Evolutionary conservation across 2,329 filamentous ascomycete species (phyloP), one percentile per base, ranked within the genome.

Genomic region (Leptographium procerum): DNA sequence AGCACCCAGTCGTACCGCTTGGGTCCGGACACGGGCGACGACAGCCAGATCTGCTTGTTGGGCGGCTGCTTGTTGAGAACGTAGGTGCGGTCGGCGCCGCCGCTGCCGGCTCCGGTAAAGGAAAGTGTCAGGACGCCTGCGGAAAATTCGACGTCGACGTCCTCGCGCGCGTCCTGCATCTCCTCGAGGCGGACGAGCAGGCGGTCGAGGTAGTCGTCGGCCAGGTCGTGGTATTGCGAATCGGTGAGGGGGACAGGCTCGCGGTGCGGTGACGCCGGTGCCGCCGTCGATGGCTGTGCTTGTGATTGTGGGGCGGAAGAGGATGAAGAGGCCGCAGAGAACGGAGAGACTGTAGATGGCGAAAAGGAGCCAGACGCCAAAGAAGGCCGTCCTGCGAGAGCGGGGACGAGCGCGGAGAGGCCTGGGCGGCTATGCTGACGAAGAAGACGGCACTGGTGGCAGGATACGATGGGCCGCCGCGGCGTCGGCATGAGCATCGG

Each of bases 41-140:
- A 94, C 52, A 97, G 83, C 94, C 94, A 99, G 69, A 99, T 96
- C 70, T 88, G 94, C 77, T 91, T 94, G 78, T 96, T 97, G 24
- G 92, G 91, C 0, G 94, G 94, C 72, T 99, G 94, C 73, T 99
- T 99, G 82, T 99, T 99, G 74, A 99, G 81, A 61, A 99, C 89
- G 69, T 95, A 99, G 33, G 84, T 92, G 62, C 91, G 91, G 77
- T 14, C 79, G 75, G 1, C 82, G 65, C 45, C 31, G 50, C 7
- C 29, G 16, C 31, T 29, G 26, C 10, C 40, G 36, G 4, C 6
- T 24, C 14, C 28, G 24, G 40, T 22, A 56, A 60, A 36, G 16
- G 52, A 19, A n/a, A 64, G 58, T 2, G 61, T 63, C 55, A 64
- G 56, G 33, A 64, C 63, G 53, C 63, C 63, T 48, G 58, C 58